Conservation (phyloP, 2,329 filamentous ascomycete genomes). For the Cladosporium austrohemisphaericum region DNA sequence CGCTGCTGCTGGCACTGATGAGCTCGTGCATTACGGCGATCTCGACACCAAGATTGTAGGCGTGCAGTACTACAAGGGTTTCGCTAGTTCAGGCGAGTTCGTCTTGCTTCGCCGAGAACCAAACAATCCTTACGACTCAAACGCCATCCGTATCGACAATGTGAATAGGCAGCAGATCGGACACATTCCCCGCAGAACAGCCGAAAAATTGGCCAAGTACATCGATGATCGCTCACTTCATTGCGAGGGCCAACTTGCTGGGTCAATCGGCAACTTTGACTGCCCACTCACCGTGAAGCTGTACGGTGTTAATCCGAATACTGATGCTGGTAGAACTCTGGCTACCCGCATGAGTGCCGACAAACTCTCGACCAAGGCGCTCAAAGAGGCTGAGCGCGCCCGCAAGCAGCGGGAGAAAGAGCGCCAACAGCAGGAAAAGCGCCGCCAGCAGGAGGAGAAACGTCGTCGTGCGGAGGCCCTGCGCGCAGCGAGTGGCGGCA, state of each 20-base stretch:
- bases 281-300: slow-evolving; percentile 68
- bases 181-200: slow-evolving; percentile 66
- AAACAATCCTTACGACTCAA: slow-evolving; percentile 60
- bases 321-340: slow-evolving; percentile 46
- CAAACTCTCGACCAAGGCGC: slow-evolving; percentile 54
- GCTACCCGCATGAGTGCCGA: slow-evolving; percentile 61
- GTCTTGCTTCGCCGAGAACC: slow-evolving; percentile 64
- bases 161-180: slow-evolving; percentile 73
- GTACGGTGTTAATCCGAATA: slow-evolving; percentile 55
- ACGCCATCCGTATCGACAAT: slow-evolving; percentile 76
- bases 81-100: slow-evolving; percentile 59
- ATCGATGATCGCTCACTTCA: slow-evolving; percentile 58
- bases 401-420: slow-evolving; percentile 33
- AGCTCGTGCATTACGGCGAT: slow-evolving; percentile 32
- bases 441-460: slow-evolving; percentile 19
- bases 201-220: slow-evolving; percentile 68
- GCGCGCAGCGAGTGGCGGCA: slow-evolving; percentile 22
- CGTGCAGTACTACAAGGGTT: slow-evolving; percentile 59
- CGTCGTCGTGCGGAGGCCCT: slow-evolving; percentile 26
- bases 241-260: slow-evolving; percentile 67
- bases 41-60: slow-evolving; percentile 58
- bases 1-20: slow-evolving; percentile 24
- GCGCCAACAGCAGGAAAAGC: slow-evolving; percentile 23
- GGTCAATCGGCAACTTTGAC: slow-evolving; percentile 63
- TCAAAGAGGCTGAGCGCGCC: slow-evolving; percentile 38